Evolutionary conservation across 345 rosid species (phyloP), one percentile per base, ranked within the genome.

Genomic region (Camelina sativa): DNA sequence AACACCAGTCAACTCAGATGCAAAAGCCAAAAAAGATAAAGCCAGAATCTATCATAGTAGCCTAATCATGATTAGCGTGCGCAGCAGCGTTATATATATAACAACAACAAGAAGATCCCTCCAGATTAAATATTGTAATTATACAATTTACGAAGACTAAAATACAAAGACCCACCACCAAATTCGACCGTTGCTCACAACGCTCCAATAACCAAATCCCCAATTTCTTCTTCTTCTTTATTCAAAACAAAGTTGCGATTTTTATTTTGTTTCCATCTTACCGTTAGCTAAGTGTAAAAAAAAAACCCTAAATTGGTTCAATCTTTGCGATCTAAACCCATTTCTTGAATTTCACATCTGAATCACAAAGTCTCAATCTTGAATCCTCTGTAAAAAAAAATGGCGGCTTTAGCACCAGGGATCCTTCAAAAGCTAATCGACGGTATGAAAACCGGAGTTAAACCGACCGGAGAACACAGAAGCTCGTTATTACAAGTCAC

Each of bases 371-470:
- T 53, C 34, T 53, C 64, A 4, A 66, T 67, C 68, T 51, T 22
- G 1, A 43, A 61, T 15, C 53, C 8, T 17, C 38, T 8, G 30
- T 0, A 28, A 28, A 58, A 4, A 65, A 41, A 12, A 59, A 93
- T 93, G 99, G 93, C 99, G 7, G 58, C 96, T 10, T 37, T 88
- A 74, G 95, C 94, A 11, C 96, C 97, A 11, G 98, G 99, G 35
- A 78, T 88, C 72, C 81, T 96, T 4, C 74, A 86, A 80, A 91
- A 88, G 75, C 92, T 96, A 5, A 83, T 96, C 17, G 82, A 86
- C 61, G 97, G 91, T 8, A 91, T 92, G 99, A 87, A 83, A 79
- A 87, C 88, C 6, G 98, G 98, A 19, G 84, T 85, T 23, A 96
- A 91, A 76, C 82, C 98, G 43, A 92, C 99, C 1, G 64, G 89